Percentiles rank a stretch among this genome's conserved stretches.
Conservation (phyloP, 2,329 filamentous ascomycete genomes). For the Sordariomycetes sp. region DNA sequence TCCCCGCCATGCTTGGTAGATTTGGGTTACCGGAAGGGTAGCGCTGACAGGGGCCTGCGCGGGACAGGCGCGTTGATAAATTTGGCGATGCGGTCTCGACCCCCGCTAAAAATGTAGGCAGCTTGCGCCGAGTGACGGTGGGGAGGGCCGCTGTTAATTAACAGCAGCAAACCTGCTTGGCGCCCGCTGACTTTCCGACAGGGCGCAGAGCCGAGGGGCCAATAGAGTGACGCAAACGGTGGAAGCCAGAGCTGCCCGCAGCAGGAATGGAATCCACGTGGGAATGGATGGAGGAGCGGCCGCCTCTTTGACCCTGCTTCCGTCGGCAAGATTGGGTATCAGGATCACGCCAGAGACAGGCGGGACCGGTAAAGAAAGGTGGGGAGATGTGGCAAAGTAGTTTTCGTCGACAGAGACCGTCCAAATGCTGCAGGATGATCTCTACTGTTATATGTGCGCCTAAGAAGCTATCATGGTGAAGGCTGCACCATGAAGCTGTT, state of each 20-base stretch:
- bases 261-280: not conserved
- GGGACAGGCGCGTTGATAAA: not conserved
- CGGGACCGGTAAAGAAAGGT: not conserved
- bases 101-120: not conserved
- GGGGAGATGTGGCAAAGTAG: not conserved
- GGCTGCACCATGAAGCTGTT: not conserved
- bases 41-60: not conserved
- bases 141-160: not conserved
- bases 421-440: not conserved
- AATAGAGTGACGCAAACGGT: not conserved
- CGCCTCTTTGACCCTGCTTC: no score
- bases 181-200: no score
- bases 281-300: not conserved
- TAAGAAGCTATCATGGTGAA: not conserved
- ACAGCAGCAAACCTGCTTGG: not conserved
- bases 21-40: not conserved
- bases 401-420: not conserved
- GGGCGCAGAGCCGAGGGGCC: not conserved
- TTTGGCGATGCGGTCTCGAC: not conserved
- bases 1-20: constrained; percentile 1
- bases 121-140: not conserved
- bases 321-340: not conserved
- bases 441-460: not conserved
- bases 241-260: not conserved
- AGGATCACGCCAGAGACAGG: not conserved